These are phyloP conservation scores for Apiospora koreana DNA, from an alignment of 2,329 filamentous ascomycete species.

Conservation along the genomic window DNA sequence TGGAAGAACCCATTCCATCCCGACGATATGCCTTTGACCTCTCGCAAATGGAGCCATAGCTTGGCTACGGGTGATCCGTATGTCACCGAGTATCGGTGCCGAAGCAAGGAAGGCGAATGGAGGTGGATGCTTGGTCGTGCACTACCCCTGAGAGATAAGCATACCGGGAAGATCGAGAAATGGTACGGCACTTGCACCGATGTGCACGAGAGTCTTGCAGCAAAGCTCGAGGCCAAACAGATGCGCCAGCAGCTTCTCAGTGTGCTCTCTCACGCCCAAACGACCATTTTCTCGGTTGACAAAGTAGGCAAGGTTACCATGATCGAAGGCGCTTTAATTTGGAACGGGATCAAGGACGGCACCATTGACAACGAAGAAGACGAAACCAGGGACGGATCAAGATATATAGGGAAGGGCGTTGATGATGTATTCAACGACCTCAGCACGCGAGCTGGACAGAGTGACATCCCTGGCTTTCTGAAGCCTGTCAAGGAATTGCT, in stretches of 20 bases:
- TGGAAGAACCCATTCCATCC: slow-evolving; percentile 69
- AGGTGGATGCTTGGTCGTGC: slow-evolving; percentile 79
- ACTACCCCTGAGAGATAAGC: slow-evolving; percentile 64
- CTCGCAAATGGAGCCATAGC: slow-evolving; percentile 60
- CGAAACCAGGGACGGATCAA: slow-evolving; percentile 41
- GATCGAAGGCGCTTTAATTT: slow-evolving; percentile 67
- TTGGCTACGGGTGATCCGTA: slow-evolving; percentile 70
- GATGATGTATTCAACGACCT: slow-evolving; percentile 63
- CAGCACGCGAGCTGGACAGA: slow-evolving; percentile 42
- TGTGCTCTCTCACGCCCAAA: slow-evolving; percentile 73
- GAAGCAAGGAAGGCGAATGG: slow-evolving; percentile 67
- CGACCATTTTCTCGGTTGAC: slow-evolving; percentile 76
- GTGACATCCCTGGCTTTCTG: slow-evolving; percentile 51
- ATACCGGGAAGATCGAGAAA: slow-evolving; percentile 69
- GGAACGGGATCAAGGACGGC: slow-evolving; percentile 45
- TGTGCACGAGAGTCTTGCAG: slow-evolving; percentile 72
- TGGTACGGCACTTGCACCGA: slow-evolving; percentile 83
- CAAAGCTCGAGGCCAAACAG: slow-evolving; percentile 64
- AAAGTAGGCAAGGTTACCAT: slow-evolving; percentile 62
- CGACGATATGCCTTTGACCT: slow-evolving; percentile 64
- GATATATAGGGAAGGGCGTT: slow-evolving; percentile 62
- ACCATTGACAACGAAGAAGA: slow-evolving; percentile 30
- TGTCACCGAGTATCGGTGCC: slow-evolving; percentile 70
- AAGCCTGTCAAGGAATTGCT: slow-evolving; percentile 65
- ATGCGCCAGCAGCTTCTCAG: slow-evolving; percentile 71